Base-by-base conservation (phyloP, 164 flowering plant genomes). In the Tetrastigma voinierianum region DNA sequence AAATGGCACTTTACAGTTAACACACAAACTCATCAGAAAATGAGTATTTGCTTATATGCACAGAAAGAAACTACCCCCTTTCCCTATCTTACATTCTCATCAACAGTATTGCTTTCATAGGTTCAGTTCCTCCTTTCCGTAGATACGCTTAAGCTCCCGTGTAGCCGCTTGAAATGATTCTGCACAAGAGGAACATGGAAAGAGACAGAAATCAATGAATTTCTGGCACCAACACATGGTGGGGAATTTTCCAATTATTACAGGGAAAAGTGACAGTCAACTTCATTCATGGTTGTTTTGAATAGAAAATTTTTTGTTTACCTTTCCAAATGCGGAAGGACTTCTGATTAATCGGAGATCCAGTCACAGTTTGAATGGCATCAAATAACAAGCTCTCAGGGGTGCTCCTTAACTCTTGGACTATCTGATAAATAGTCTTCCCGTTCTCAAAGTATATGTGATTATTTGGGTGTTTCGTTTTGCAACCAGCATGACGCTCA, bases 361-460 rank as follows among this genome's bases (percentile, higher is more conserved):
- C 89, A 61, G 86, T 79, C 18, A 84, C 84, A 44, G 83, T 89
- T 67, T 77, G 84, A 72, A 91, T 82, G 11, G 77, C 82, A 65
- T 91, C 88, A 65, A 85, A 86, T 72, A 91, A 62, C 75, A 72
- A n/a, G 72, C 80, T 78, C 63, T 76, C 81, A 8, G 93, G 88
- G 3, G 89, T 86, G 76, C 77, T 84, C 77, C 80, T 81, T 47
- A 91, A 68, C 62, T 89, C 97, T 70, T 89, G 97, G 18, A 89
- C 92, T 49, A 87, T 76, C 66, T 78, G 85, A 77, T 90, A 89
- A 23, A 87, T 78, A 4, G 88, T 82, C 74, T 88, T 90, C 58
- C 96, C 96, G 70, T 88, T 90, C 68, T 86, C 90, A 67, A 88
- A 85, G 75, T 80, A 88, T 61, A 90, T 86, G 71, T 90, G 96